phyloP scores from a whole-genome alignment of 805 yeast species.

The Blastobotrys terrestris region DNA sequence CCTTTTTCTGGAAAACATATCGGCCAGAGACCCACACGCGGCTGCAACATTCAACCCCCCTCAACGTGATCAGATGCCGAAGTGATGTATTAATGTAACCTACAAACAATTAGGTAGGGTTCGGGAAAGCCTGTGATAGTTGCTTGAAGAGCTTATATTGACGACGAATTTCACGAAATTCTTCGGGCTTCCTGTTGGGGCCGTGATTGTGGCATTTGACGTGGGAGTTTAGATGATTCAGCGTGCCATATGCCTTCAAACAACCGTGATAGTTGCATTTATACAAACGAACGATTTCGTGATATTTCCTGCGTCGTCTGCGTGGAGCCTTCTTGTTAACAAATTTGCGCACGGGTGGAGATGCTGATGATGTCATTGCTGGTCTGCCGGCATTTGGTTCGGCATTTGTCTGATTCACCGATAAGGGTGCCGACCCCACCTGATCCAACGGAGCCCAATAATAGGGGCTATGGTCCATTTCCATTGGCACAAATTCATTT shows the following conservation, averaged over 20 bases:
- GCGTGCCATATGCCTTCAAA: conserved; percentile 51
- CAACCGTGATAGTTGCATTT: conserved; percentile 44
- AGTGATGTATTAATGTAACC: too few relatives aligned
- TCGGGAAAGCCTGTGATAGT: too few relatives aligned
- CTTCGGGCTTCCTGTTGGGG: conserved; percentile 46
- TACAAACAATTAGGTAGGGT: too few relatives aligned
- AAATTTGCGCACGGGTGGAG: not conserved
- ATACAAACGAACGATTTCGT: conserved; percentile 51
- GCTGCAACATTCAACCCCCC: too few relatives aligned
- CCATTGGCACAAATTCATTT: too few relatives aligned
- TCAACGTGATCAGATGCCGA: not conserved
- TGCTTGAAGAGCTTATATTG: conserved; percentile 15
- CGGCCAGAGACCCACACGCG: too few relatives aligned
- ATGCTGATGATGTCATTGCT: not conserved
- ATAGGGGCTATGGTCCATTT: too few relatives aligned
- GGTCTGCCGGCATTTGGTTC: not conserved
- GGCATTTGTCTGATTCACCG: not conserved
- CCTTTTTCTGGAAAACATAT: too few relatives aligned
- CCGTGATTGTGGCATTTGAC: conserved; percentile 50
- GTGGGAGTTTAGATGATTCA: conserved; percentile 55
- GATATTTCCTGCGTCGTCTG: conserved; percentile 48
- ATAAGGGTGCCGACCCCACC: not conserved
- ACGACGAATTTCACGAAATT: conserved; percentile 46
- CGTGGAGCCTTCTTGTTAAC: not conserved
- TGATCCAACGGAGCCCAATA: not conserved